Conservation (phyloP, 2,329 filamentous ascomycete species). For the Aspergillus puulaauensis region DNA sequence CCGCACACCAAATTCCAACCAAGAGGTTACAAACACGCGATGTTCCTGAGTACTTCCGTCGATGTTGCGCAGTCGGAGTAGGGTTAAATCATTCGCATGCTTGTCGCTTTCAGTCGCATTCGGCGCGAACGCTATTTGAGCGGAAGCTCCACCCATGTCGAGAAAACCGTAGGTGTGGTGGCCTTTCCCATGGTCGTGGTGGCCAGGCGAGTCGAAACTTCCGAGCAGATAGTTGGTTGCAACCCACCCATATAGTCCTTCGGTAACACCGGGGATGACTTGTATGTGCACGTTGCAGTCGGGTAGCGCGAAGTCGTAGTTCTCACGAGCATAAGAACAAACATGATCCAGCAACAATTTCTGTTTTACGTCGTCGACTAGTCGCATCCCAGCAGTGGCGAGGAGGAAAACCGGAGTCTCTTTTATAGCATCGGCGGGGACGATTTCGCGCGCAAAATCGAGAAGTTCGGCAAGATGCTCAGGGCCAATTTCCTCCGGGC, state of each 20-base stretch:
- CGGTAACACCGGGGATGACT: conserved; percentile 92
- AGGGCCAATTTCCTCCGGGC: conserved; percentile 71
- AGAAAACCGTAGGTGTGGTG: conserved; percentile 97
- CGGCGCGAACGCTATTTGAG: conserved; percentile 95
- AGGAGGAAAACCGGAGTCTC: conserved; percentile 93
- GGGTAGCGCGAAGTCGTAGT: conserved; percentile 80
- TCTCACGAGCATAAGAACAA: conserved; percentile 75
- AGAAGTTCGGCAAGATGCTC: conserved; percentile 80
- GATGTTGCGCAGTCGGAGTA: conserved; percentile 80
- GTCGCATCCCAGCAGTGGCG: conserved; percentile 91
- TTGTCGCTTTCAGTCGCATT: conserved; percentile 87
- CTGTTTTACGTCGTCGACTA: conserved; percentile 74
- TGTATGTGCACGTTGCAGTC: conserved; percentile 88
- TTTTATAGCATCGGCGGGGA: conserved; percentile 72
- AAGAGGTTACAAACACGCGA: conserved; percentile 90
- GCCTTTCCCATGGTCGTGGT: conserved; percentile 77
- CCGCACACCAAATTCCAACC: conserved; percentile 96
- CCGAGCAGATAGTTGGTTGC: conserved; percentile 93
- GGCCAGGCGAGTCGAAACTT: conserved; percentile 75
- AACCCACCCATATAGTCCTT: conserved; percentile 96
- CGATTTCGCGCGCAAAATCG: conserved; percentile 74
- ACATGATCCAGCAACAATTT: conserved; percentile 71
- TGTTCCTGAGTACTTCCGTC: conserved; percentile 78
- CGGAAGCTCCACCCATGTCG: conserved; percentile 97
- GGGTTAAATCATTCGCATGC: conserved; percentile 83